Evolutionary conservation across 2,329 filamentous ascomycete genomes (phyloP).

Genomic region (Fusarium sp.): DNA sequence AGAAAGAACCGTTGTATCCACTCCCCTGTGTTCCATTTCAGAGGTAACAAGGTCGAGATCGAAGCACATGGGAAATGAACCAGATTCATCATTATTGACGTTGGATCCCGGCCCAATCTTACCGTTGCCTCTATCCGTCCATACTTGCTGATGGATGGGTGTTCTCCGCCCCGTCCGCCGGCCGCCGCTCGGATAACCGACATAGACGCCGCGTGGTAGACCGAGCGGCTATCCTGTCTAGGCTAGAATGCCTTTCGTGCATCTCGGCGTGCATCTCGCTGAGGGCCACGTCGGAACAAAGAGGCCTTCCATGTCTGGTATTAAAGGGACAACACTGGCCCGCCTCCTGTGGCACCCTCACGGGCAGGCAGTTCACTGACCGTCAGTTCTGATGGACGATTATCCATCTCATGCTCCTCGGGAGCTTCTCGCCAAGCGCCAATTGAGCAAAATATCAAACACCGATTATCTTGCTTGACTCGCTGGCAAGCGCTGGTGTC

Average conservation of each 20-base stretch:
- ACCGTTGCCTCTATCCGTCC: not conserved
- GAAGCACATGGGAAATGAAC: slow-evolving; percentile 18
- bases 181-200: slow-evolving; percentile 32
- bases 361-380: not conserved
- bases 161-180: not conserved
- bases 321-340: slow-evolving; percentile 11
- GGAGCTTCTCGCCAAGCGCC: not conserved
- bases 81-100: slow-evolving; percentile 22
- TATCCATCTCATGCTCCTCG: not conserved
- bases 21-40: slow-evolving; percentile 26
- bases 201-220: slow-evolving; percentile 30
- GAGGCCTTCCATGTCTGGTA: slow-evolving; percentile 8
- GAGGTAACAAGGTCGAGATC: slow-evolving; percentile 28
- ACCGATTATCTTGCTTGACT: not conserved
- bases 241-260: slow-evolving; percentile 33
- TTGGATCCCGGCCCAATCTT: slow-evolving; percentile 2
- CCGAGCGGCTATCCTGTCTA: slow-evolving; percentile 31
- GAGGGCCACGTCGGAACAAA: slow-evolving; percentile 4
- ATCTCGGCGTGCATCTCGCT: slow-evolving; percentile 14
- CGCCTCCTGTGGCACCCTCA: not conserved
- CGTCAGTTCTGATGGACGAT: not conserved
- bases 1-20: slow-evolving; percentile 23
- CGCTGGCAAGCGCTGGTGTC: not conserved
- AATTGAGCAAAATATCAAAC: not conserved
- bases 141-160: not conserved